phyloP scores from a whole-genome alignment of 176 grass and related monocot genomes.

The Oryza nivara region DNA sequence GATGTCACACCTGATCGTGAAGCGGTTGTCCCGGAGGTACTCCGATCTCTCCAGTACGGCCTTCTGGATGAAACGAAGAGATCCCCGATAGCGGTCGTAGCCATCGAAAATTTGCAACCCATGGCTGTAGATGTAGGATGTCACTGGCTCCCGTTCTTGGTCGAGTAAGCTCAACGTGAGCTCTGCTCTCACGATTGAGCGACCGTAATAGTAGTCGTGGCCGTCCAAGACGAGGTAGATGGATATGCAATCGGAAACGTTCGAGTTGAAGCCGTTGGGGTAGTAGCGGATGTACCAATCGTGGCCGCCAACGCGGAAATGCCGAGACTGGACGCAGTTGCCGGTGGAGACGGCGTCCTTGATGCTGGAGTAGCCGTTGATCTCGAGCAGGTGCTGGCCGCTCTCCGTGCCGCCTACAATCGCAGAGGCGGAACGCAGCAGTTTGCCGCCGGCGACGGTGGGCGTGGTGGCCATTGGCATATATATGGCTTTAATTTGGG shows the following conservation, averaged over 20 bases:
- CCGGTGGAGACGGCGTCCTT: not conserved
- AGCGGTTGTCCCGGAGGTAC: not conserved
- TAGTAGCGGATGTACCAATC: not conserved
- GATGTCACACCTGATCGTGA: not conserved
- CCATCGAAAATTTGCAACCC: not conserved
- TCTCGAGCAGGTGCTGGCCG: not conserved
- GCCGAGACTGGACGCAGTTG: fast-evolving
- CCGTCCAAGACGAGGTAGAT: not conserved
- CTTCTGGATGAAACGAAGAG: not conserved
- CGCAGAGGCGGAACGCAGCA: not conserved
- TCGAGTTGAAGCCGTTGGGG: not conserved
- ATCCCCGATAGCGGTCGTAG: not conserved
- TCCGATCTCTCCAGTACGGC: constrained; percentile 1
- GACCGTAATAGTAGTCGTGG: not conserved
- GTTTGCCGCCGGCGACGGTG: not conserved
- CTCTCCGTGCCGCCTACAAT: not conserved
- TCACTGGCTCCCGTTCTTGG: not conserved
- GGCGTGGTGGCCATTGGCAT: not conserved
- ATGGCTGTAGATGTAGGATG: not conserved
- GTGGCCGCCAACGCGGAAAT: not conserved
- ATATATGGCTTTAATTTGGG: not conserved
- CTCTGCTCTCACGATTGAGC: not conserved
- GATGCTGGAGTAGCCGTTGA: not conserved
- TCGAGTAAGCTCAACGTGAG: not conserved
- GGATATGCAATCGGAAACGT: not conserved